Evolutionary conservation across 2,329 filamentous ascomycete genomes (phyloP).

Genomic region (Botryotinia calthae): DNA sequence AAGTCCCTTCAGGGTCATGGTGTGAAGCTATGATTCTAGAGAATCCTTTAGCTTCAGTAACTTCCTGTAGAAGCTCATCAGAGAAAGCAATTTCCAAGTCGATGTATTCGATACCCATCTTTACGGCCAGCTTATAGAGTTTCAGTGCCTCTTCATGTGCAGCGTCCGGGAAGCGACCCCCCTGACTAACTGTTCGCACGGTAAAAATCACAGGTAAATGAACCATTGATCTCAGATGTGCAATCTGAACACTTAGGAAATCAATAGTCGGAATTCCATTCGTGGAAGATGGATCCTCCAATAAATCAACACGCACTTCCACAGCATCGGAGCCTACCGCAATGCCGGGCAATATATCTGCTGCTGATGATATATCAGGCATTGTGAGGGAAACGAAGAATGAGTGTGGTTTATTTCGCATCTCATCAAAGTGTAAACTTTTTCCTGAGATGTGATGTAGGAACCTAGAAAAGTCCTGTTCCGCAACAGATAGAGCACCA

Average conservation of each 20-base stretch:
- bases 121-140: conserved; percentile 75
- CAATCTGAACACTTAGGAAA: conserved; percentile 78
- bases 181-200: conserved; percentile 79
- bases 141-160: conserved; percentile 67
- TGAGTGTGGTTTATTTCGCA: conserved; percentile 67
- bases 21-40: conserved; percentile 93
- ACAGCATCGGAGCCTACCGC: conserved; percentile 88
- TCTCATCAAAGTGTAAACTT: conserved; percentile 53
- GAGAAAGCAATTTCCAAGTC: conserved; percentile 90
- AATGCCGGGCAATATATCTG: conserved; percentile 66
- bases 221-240: conserved; percentile 69
- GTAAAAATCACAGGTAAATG: conserved; percentile 88
- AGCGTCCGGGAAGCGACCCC: conserved; percentile 81
- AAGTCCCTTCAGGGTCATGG: conserved; percentile 74
- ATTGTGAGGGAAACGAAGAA: conserved; percentile 93
- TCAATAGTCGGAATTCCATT: conserved; percentile 62
- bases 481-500: conserved; percentile 35
- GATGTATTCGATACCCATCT: conserved; percentile 86
- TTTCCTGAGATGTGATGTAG: conserved; percentile 65
- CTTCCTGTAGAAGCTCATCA: conserved; percentile 66
- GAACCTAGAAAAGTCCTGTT: conserved; percentile 70
- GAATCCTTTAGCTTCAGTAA: conserved; percentile 63
- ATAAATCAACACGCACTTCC: conserved; percentile 87
- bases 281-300: conserved; percentile 63
- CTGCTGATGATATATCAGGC: conserved; percentile 64